Evolutionary conservation across 2,329 filamentous ascomycete species (phyloP), one percentile per base, ranked within the genome.

Genomic region (Aschersonia sp.): DNA sequence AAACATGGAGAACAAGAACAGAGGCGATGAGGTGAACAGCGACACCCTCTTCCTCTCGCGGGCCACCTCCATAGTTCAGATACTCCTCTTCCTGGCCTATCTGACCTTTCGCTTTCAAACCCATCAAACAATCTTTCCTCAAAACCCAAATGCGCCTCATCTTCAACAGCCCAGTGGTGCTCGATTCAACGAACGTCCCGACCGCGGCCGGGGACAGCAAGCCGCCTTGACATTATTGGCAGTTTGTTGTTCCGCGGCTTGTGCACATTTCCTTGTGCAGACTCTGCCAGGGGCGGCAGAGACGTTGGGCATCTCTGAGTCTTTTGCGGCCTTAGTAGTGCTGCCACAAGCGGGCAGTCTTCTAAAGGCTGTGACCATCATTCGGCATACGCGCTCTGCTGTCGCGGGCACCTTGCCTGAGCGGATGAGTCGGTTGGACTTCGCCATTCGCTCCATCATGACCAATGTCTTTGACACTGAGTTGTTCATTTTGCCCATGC

Each of bases 21-120:
- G 28, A 30, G 31, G 31, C 43, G 30, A 48, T 44, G 9, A 32
- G 38, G 44, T 42, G 38, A 50, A 48, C 31, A 40, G 43, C 7
- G 48, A 48, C 31, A 48, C 48, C 6, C 45, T 53, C 9, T 50
- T 51, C 41, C 50, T 53, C 9, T 53, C 51, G 1, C 51, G 48
- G 45, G 49, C 49, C 38, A 51, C 51, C 2, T 50, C 51, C 29
- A 29, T 49, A 4, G 46, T 51, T 5, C 50, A 51, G 30, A 47
- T 51, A 30, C 12, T 50, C 10, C 48, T 53, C 20, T 53, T 53
- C 41, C 42, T 53, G 20, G 47, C 51, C 7, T 53, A 53, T 46
- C 48, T 53, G 4, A 44, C 48, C 2, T 53, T 53, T 29, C 51
- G 51, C 31, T 53, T 51, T 43, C 43, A 47, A n/a, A 53, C 51